Base-by-base conservation (phyloP, 768 basidiomycete genomes). In the Mycena haematopus region DNA sequence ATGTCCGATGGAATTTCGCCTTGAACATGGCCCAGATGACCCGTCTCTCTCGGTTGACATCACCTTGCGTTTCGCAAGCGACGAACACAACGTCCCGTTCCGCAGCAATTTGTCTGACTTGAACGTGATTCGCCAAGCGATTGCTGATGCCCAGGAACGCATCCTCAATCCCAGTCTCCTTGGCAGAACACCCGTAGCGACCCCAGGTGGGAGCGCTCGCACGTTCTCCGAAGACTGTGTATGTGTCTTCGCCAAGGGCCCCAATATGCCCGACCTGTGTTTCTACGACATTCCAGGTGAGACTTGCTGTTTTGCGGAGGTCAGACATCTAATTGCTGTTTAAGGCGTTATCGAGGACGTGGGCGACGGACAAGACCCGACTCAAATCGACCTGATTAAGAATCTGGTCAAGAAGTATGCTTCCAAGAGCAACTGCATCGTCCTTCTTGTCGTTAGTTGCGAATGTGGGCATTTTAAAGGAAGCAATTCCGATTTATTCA, bases 161-260 rank as follows among this genome's bases (percentile, higher is more conserved):
- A 46, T 53, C 44, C 51, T 60, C 44, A 38, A 38, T 36, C 40
- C 21, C 45, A 55, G 25, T 25, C n/a, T 31, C 46, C 36, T 52
- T 35, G 31, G 36, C 45, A 29, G 53, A 11, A n/a, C n/a, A n/a
- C n/a, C n/a, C n/a, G n/a, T n/a, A n/a, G n/a, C n/a, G n/a, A n/a
- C n/a, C n/a, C n/a, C n/a, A n/a, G n/a, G n/a, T n/a, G n/a, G n/a
- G 35, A 29, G 25, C 46, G 53, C 60, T 55, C 52, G 46, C 13
- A 61, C 60, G 29, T 61, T 61, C 46, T 54, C 60, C 11, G 52
- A 61, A 55, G 53, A 61, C 27, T 61, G 60, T 50, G 60, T 61
- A 17, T 40, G 52, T 40, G 52, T 61, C 46, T 47, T 49, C 29
- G 60, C 53, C 35, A 61, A 49, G 60, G 60, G 60, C 10, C 60